Evolutionary conservation across 768 basidiomycete species (phyloP), one percentile per base, ranked within the genome.

Genomic region (Pholiota conissans): DNA sequence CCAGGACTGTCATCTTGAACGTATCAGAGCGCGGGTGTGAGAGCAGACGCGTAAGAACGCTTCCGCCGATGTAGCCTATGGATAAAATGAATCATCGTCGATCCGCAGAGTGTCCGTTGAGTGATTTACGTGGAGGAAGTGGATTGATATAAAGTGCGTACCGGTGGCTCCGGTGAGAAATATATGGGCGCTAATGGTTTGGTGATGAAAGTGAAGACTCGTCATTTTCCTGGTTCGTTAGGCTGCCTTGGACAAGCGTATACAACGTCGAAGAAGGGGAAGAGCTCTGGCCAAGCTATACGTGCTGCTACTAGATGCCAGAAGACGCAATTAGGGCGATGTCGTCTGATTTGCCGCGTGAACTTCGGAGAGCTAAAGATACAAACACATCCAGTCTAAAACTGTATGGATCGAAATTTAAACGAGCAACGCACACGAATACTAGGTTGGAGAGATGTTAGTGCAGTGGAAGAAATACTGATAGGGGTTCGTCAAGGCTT

Each of bases 21-120:
- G 70, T 72, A 52, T 74, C 69, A 0, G 73, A 63, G 24, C 70
- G 71, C 10, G 77, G 73, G 60, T 84, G 79, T 24, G 69, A 65
- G 53, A 85, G 71, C 11, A 85, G 71, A 32, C 73, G 76, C 2
- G 72, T 58, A 3, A 86, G 73, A 26, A 84, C 80, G 1, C 80
- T 76, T 22, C 83, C 85, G 0, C 84, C 83, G 45, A 84, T 81
- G 66, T 85, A 86, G 5, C 83, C 84, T 81, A 16, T 26, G 13
- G 10, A n/a, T 3, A 27, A 6, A 18, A 4, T 18, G 9, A 45
- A 26, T 13, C 6, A 45, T 45, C 2, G 11, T 8, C 16, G 22
- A 42, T n/a, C 3, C 40, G 40, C 40, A 10, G 24, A 40, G 39
- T 20, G 9, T 18, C 5, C 8, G 20, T 22, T 45, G 42, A 45